Evolutionary conservation across 805 yeast species (phyloP), one percentile per base, ranked within the genome.

Genomic region (Wickerhamiella parazyma): DNA sequence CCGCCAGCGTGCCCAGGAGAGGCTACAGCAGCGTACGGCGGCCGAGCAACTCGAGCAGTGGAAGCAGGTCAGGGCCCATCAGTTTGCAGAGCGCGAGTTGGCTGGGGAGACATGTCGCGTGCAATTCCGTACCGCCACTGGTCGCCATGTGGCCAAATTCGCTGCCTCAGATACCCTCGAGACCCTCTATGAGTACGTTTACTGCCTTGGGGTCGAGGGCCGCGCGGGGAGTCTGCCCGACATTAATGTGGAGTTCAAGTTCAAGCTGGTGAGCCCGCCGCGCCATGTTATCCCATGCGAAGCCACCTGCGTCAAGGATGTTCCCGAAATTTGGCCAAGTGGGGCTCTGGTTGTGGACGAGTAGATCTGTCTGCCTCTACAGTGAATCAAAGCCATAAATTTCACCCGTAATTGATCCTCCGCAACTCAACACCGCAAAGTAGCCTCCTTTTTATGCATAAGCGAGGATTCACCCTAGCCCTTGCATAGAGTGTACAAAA

Each of bases 161-260:
- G 56, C 64, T 36, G 68, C 71, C 11, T 56, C 63, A 21, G 63
- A 66, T 11, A 54, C 68, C 1, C 59, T 84, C 1, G 76, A 73
- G 44, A 86, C 81, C 42, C 62, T 89, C 11, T 80, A 78, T 55
- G 80, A 86, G 8, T 78, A 67, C 54, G 80, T 78, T 14, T 93
- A 82, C 49, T 63, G 79, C 48, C 52, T 59, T 4, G 38, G 24
- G 4, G 8, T 4, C 28, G 19, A 4, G 25, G 61, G n/a, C 21
- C 62, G 11, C 49, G 45, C 20, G 48, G 56, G 16, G 48, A 51
- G 11, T 46, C 43, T 2, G 48, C 31, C 31, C 16, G 58, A 56
- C 10, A 78, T 72, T 50, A 49, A 47, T 1, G 78, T 76, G 51
- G 48, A 56, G 3, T 79, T 66, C 53, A 52, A 53, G 0, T 80